Conservation (phyloP, 1,139 yeast genomes). For the Kurtzmaniella natalensis region DNA sequence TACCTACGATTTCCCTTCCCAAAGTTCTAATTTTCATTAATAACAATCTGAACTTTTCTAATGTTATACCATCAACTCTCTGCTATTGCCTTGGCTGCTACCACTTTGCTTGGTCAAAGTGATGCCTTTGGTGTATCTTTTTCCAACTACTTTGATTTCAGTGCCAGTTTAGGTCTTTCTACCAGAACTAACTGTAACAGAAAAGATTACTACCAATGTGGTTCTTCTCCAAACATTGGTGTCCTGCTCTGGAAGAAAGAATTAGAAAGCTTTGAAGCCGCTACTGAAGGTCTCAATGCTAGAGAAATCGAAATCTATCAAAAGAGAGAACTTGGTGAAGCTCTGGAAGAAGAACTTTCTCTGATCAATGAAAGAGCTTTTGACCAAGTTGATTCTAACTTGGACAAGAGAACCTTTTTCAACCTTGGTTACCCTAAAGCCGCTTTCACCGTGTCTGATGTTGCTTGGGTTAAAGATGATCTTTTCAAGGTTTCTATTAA, state of each 20-base stretch:
- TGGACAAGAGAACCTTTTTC: conserved; percentile 8
- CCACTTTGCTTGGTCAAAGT: conserved; percentile 2
- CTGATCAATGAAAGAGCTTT: conserved; percentile 8
- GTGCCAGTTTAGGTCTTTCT: conserved; percentile 1
- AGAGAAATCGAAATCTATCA: neutral
- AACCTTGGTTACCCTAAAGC: conserved; percentile 15
- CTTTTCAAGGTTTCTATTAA: conserved; percentile 18
- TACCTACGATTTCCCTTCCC: too few species aligned
- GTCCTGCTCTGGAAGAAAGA: conserved; percentile 3
- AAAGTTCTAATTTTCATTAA: neutral
- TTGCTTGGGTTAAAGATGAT: conserved; percentile 14
- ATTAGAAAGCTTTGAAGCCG: neutral
- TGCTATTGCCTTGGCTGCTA: conserved; percentile 1
- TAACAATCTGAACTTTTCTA: neutral
- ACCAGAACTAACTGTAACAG: conserved; percentile 1
- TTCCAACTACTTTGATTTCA: conserved; percentile 6
- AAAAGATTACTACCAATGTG: conserved; percentile 5
- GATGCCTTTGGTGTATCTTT: conserved; percentile 5
- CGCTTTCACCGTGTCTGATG: conserved; percentile 17
- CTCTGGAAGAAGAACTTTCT: conserved; percentile 10
- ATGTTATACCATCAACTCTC: conserved; percentile 2
- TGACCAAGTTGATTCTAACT: conserved; percentile 5
- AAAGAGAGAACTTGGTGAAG: conserved; percentile 7
- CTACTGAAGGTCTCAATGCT: neutral
- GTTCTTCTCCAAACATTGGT: conserved; percentile 1